These are phyloP conservation scores for Lecanicillium sp. DNA, from an alignment of 2,329 filamentous ascomycete genomes.

Conservation along the genomic window DNA sequence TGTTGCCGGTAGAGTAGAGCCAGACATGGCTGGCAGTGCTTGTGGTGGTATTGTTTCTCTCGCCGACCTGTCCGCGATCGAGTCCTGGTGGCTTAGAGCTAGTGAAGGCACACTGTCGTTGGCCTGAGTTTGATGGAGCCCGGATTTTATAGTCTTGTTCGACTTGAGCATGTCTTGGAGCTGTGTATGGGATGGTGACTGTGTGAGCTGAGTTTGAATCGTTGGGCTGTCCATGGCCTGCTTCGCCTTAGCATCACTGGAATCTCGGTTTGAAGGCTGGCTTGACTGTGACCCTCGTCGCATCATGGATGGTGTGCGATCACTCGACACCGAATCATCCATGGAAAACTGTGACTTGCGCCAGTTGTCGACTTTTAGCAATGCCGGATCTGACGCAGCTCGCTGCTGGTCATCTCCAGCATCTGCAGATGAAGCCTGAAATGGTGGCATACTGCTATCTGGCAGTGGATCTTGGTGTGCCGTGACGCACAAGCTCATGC, in stretches of 20 bases:
- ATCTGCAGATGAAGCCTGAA: constrained; percentile 15
- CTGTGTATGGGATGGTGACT: constrained; percentile 44
- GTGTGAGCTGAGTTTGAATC: constrained; percentile 40
- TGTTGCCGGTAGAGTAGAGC: constrained; percentile 15
- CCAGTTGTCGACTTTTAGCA: constrained; percentile 39
- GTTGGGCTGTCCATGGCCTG: constrained; percentile 52
- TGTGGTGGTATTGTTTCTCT: constrained; percentile 19
- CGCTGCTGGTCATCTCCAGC: constrained; percentile 19
- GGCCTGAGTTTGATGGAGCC: constrained; percentile 43
- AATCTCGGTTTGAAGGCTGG: constrained; percentile 39
- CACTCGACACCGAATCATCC: constrained; percentile 32
- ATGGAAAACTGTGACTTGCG: constrained; percentile 45
- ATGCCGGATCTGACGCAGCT: constrained; percentile 24
- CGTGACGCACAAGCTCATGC: constrained; percentile 55
- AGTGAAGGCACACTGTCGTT: constrained; percentile 52
- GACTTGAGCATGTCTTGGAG: constrained; percentile 53
- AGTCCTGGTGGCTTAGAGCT: constrained; percentile 42
- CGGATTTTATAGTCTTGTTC: constrained; percentile 49
- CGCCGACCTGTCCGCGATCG: constrained; percentile 28
- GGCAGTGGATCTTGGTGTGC: constrained; percentile 17
- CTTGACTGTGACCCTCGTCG: constrained; percentile 41
- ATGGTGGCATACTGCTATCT: constrained; percentile 15
- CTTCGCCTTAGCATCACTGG: constrained; percentile 29
- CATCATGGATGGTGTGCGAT: constrained; percentile 26
- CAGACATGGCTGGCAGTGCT: constrained; percentile 14